Base-by-base conservation (phyloP, 345 rosid species). In the Firmiana major region DNA sequence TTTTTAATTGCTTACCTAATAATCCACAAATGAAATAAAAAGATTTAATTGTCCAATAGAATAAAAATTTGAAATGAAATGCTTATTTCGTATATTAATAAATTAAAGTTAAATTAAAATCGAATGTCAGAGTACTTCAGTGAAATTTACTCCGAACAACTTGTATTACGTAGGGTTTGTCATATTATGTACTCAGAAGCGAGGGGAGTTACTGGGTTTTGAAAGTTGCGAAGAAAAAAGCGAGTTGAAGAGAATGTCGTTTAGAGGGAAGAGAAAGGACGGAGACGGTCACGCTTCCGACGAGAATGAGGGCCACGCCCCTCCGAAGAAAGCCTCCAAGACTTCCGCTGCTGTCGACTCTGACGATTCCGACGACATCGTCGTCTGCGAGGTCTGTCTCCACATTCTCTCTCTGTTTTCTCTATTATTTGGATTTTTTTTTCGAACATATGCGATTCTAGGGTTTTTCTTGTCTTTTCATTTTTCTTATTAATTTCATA, bases 191-290 rank as follows among this genome's bases (percentile, higher is more conserved):
- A n/a, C n/a, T n/a, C n/a, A 34, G 4, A 38, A 38, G 40, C 4
- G 40, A 46, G 51, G 49, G 53, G 21, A 53, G 8, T 17, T 17
- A 6, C 57, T 53, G 57, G 6, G 53, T 3, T 15, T 71, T 53
- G 45, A 24, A 17, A 51, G 31, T 71, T 31, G 60, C 12, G 48
- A 28, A 65, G 43, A 10, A 54, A 21, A 21, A 40, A 17, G 1
- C 36, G n/a, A 36, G 38, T n/a, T n/a, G 28, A 57, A 58, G 79
- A 54, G 62, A 82, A 94, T 96, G 98, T 87, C 97, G 48, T 81
- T 76, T n/a, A 93, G 86, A 82, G 92, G 97, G 57, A 93, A 96
- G 91, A 78, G 99, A 42, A 93, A 88, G 86, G 91, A 90, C 57
- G 88, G 85, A 26, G 83, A 83, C 34, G 92, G 79, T 5, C 63